Evolutionary conservation across 139 green algal species (phyloP).

Genomic region (Zygnema circumcarinatum): DNA sequence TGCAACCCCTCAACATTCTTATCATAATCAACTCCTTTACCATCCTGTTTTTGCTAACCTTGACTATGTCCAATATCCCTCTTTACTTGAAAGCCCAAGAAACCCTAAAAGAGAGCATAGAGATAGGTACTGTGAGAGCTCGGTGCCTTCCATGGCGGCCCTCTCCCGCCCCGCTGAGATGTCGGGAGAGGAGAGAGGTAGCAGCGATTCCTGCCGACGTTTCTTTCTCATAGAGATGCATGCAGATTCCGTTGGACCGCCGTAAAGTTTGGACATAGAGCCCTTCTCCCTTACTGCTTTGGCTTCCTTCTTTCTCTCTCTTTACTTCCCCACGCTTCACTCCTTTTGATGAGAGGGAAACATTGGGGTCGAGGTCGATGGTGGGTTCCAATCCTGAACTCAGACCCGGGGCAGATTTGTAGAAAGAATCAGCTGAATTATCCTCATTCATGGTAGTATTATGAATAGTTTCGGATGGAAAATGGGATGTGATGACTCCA

Average conservation of each 20-base stretch:
- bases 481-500: too few species aligned
- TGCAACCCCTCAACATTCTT: neutral
- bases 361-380: too few species aligned
- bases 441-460: too few species aligned
- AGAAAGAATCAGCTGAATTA: too few species aligned
- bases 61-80: neutral
- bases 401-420: too few species aligned
- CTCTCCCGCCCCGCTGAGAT: neutral
- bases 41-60: neutral
- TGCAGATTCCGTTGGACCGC: constrained; percentile 34
- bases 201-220: neutral
- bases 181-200: constrained; percentile 6
- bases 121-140: too few species aligned
- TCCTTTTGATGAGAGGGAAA: too few species aligned
- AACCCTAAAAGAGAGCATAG: too few species aligned
- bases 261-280: neutral
- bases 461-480: too few species aligned
- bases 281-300: neutral
- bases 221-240: constrained; percentile 48
- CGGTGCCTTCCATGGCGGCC: neutral
- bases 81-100: too few species aligned
- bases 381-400: too few species aligned
- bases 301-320: neutral
- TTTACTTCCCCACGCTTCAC: neutral
- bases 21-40: neutral